phyloP scores from a whole-genome alignment of 345 rosid species.

The Eucalyptus virginea region DNA sequence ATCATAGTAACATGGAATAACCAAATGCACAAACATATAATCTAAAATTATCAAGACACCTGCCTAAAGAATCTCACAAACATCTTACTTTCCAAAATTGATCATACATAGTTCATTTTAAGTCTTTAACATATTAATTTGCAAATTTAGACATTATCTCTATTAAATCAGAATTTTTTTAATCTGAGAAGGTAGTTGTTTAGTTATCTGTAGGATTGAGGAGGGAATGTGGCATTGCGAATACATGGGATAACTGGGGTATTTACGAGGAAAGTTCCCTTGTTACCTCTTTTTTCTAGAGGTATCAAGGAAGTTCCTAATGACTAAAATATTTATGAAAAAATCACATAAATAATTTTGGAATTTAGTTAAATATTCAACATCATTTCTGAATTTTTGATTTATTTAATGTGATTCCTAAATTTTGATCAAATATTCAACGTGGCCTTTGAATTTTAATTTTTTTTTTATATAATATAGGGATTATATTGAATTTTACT shows the following conservation, averaged over 20 bases:
- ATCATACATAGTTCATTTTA: background rate
- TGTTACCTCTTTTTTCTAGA: background rate
- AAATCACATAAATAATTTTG: background rate
- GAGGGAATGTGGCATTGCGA: background rate
- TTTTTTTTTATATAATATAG: accelerated
- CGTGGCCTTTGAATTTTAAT: accelerated
- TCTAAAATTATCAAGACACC: background rate
- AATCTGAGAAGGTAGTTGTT: background rate
- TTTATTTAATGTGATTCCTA: accelerated
- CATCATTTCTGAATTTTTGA: accelerated
- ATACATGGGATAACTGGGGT: background rate
- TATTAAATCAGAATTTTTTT: background rate
- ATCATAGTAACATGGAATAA: background rate
- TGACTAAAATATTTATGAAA: background rate
- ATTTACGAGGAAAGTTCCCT: background rate
- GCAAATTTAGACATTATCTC: background rate
- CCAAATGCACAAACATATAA: background rate
- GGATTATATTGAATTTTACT: background rate
- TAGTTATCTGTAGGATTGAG: background rate
- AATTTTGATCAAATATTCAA: background rate
- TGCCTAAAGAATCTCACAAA: background rate
- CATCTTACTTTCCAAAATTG: background rate
- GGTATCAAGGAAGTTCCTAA: background rate
- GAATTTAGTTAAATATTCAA: background rate
- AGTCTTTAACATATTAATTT: background rate